Evolutionary conservation across 2,329 filamentous ascomycete genomes (phyloP), one percentile per base, ranked within the genome.

Genomic region (Mycogone perniciosa): DNA sequence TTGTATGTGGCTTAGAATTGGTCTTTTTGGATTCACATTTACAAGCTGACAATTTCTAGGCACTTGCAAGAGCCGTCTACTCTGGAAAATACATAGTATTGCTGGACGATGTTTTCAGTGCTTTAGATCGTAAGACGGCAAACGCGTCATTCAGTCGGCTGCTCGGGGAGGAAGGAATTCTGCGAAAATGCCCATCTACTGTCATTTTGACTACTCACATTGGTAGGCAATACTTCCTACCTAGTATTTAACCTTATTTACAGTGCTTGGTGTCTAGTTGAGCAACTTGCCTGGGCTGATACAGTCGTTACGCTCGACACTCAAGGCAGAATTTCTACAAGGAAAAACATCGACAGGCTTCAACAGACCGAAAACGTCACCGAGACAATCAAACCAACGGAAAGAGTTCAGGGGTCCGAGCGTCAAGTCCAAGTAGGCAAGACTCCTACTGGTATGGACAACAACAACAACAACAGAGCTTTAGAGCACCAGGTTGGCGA

Each of bases 31-130:
- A 38, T n/a, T 10, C 20, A 41, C 29, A 58, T 8, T 26, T 64
- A 5, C 7, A 9, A 30, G n/a, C 6, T 46, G 31, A 46, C 31
- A 26, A n/a, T n/a, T 40, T n/a, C 5, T 20, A 54, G 57, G 65
- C 67, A 29, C 58, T 75, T 5, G 72, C 73, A 4, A 62, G 73
- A 8, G 71, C 72, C 2, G 53, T 75, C 0, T 76, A 71, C 57
- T 61, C 65, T 10, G 54, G 63, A 13, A 60, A 58, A 9, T 52
- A 66, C 6, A 56, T 73, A 7, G 43, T 72, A 8, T 37, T 55
- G 6, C 43, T 55, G 10, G 53, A 55, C 35, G 51, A 55, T 13
- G 46, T 51, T 2, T 52, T 52, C 20, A 48, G 44, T 33, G 50
- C 44, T 5, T 29, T 52, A 10, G 50, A 52, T 37, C 29, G 34